These are phyloP conservation scores for Bipolaris bicolor DNA, from an alignment of 2,329 filamentous ascomycete genomes.

Conservation along the genomic window DNA sequence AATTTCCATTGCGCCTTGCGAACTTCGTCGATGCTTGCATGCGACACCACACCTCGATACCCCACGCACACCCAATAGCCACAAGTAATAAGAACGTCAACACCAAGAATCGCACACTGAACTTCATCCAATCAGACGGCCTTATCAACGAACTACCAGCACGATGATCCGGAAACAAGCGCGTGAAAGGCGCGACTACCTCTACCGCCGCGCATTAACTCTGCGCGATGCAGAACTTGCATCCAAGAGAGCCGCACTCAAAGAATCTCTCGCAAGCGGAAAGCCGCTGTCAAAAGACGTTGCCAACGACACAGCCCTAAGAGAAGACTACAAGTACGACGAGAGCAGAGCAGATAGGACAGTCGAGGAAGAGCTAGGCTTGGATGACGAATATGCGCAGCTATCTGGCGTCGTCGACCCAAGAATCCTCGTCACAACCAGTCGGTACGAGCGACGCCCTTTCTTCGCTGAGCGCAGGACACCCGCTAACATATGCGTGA, in stretches of 20 bases:
- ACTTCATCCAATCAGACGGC: neutral
- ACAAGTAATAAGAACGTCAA: neutral
- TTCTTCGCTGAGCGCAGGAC: too few relatives aligned
- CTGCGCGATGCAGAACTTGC: slow-evolving; percentile 83
- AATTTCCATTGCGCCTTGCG: slow-evolving; percentile 14
- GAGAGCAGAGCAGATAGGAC: slow-evolving; percentile 75
- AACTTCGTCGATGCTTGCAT: slow-evolving; percentile 6
- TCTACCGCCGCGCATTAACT: slow-evolving; percentile 79
- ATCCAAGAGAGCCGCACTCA: slow-evolving; percentile 86
- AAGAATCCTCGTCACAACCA: slow-evolving; percentile 83
- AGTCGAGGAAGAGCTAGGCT: slow-evolving; percentile 70
- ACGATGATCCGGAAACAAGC: slow-evolving; percentile 61
- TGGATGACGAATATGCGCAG: slow-evolving; percentile 89
- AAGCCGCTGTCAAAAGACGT: slow-evolving; percentile 82
- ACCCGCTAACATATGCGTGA: neutral
- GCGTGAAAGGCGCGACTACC: slow-evolving; percentile 81
- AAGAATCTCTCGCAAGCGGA: slow-evolving; percentile 84
- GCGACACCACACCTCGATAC: slow-evolving; percentile 6
- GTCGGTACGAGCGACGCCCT: slow-evolving; percentile 51
- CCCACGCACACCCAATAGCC: neutral
- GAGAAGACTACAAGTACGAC: slow-evolving; percentile 92
- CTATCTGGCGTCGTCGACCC: slow-evolving; percentile 92
- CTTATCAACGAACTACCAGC: neutral
- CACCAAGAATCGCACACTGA: neutral
- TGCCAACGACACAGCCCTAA: slow-evolving; percentile 82